Evolutionary conservation across 257 asterid genomes (phyloP).

Genomic region (Solanum bulbocastanum): DNA sequence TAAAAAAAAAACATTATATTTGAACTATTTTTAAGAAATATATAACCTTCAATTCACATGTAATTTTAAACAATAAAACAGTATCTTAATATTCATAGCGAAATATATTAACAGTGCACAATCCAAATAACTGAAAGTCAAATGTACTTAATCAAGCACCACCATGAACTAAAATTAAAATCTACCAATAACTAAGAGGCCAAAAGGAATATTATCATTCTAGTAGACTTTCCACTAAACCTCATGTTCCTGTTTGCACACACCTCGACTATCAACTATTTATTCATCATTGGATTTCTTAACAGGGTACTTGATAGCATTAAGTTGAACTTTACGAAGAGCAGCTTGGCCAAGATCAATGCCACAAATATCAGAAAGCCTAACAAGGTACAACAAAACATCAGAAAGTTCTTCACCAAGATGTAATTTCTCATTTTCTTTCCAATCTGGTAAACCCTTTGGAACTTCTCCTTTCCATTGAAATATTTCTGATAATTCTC

Average conservation of each 20-base stretch:
- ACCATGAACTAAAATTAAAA: neutral
- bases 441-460: conserved; percentile 31
- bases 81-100: neutral
- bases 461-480: conserved; percentile 40
- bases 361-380: conserved; percentile 30
- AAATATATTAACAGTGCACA: neutral
- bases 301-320: conserved; percentile 25
- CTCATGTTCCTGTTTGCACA: neutral
- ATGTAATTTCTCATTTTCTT: conserved; percentile 24
- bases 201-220: neutral
- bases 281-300: neutral
- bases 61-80: neutral
- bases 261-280: neutral
- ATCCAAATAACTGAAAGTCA: neutral
- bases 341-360: conserved; percentile 37
- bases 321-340: conserved; percentile 24
- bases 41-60: neutral
- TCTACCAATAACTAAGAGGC: neutral
- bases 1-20: neutral
- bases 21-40: neutral
- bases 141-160: neutral
- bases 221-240: no score
- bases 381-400: conserved; percentile 22
- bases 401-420: conserved; percentile 32
- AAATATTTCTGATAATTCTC: conserved; percentile 32